Evolutionary conservation across 2,329 filamentous ascomycete genomes (phyloP), one percentile per base, ranked within the genome.

Genomic region (Microdochium bolleyi): DNA sequence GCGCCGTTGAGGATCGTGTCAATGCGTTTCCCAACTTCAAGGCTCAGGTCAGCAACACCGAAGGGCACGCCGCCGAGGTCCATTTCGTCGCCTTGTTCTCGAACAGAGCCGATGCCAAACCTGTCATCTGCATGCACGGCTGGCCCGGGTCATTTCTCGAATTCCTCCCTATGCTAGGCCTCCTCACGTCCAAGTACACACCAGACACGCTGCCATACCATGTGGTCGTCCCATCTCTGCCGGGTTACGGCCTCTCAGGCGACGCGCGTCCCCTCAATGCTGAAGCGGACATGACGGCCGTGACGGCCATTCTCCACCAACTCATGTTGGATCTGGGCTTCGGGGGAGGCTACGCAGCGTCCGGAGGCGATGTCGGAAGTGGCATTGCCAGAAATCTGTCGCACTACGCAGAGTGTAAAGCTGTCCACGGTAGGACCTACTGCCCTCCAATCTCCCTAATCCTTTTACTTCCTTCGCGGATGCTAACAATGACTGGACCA

Each of bases 71-170:
- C 1, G 67, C 73, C 53, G 60, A 68, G 4, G 65, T 82, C 41
- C 79, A 83, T 58, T 83, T 83, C 58, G 62, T 70, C 1, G 79
- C 72, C 0, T 65, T 83, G 0, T 83, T 82, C 63, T 82, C 78
- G 0, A 56, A 68, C 32, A 75, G 72, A 21, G 44, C 63, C 2
- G 68, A 75, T 55, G 80, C 79, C 0, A 67, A 76, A 1, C 79
- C 80, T 0, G 55, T 82, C 10, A 58, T 73, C 2, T 67, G 78
- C 10, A 60, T 77, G n/a, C 78, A 82, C 55, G 80, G 79, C 49
- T 82, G 78, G 78, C 79, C 78, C 1, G 67, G 69, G 56, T 73
- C 69, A 1, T 78, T 81, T 54, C 61, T 78, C 1, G 81, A 84
- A 56, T 83, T 83, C 57, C 58, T 83, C 2, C 73, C 72, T 1